Base-by-base conservation (phyloP, 2,329 filamentous ascomycete species). In the Sporothrix variecibatus region DNA sequence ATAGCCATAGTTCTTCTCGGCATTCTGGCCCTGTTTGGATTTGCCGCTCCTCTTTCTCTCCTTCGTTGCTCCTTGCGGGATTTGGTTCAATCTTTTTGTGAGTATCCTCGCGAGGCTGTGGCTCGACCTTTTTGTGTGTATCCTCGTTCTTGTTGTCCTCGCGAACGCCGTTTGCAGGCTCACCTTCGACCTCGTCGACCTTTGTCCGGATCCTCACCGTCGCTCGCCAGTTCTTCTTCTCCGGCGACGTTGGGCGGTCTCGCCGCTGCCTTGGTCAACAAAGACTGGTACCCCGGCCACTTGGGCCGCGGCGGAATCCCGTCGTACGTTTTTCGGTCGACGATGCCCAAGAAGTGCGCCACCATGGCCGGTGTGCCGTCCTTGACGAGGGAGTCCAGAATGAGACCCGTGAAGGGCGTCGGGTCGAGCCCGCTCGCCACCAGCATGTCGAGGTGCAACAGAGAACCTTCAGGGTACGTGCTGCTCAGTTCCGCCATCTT, bases 281-380 rank as follows among this genome's bases (percentile, higher is more conserved):
- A 12, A 23, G 64, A 49, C 64, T n/a, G 64, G 56, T 20, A 26
- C n/a, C 71, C 71, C 20, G 71, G 56, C 56, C 56, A 71, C 9
- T 34, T 38, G 1, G 51, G 43, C 51, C 53, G 51, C 51, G 51
- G 51, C 51, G 68, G 34, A 7, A 62, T 20, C 20, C 70, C 70
- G 15, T 62, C 49, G 38, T 62, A 72, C 34, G 62, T 34, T 1
- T 23, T 49, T 2, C 71, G 58, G 7, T 58, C 2, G 17, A 65
- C 58, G 12, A 64, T 6, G 0, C n/a, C 34, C 58, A 72, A 9
- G 38, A 64, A 72, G 12, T 12, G 71, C 15, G 46, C 56, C 26
- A 72, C 43, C 71, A 72, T 72, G 40, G 43, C 71, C 7, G 58
- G 60, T 28, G 71, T 65, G 46, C 58, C 71, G 17, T 67, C 12